Evolutionary conservation across 2,329 filamentous ascomycete genomes (phyloP).

Genomic region (Akanthomyces lecanii): DNA sequence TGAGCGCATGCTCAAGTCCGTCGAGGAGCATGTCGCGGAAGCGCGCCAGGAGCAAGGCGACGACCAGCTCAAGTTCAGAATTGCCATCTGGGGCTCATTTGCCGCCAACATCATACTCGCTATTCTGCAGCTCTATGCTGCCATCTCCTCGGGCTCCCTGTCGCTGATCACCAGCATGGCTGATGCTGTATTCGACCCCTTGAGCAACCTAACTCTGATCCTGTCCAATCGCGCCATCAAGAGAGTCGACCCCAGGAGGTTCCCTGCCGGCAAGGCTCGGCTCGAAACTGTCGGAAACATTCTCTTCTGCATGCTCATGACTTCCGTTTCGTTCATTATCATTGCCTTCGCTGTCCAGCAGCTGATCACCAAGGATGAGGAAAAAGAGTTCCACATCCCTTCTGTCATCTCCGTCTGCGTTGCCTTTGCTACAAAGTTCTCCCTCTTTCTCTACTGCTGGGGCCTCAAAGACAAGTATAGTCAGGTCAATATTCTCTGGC

Average conservation of each 20-base stretch:
- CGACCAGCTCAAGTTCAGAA: constrained; percentile 72
- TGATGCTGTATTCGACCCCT: constrained; percentile 87
- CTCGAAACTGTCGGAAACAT: constrained; percentile 97
- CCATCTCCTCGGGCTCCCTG: constrained; percentile 80
- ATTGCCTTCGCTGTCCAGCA: constrained; percentile 82
- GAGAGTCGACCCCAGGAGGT: constrained; percentile 77
- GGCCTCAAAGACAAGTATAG: constrained; percentile 85
- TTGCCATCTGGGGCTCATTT: constrained; percentile 64
- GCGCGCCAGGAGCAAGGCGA: constrained; percentile 76
- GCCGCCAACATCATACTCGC: constrained; percentile 77
- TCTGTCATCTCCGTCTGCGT: constrained; percentile 80
- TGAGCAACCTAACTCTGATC: constrained; percentile 84
- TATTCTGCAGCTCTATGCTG: constrained; percentile 81
- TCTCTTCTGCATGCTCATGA: constrained; percentile 95
- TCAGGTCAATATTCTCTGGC: constrained; percentile 89
- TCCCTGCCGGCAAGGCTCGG: constrained; percentile 87
- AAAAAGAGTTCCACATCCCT: constrained; percentile 69
- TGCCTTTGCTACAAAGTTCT: constrained; percentile 80
- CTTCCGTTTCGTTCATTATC: constrained; percentile 81
- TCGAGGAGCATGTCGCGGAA: constrained; percentile 82
- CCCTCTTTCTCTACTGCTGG: constrained; percentile 88
- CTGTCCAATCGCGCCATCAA: constrained; percentile 83
- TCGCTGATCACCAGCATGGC: constrained; percentile 98
- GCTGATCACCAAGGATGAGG: constrained; percentile 51
- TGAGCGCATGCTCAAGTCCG: constrained; percentile 82